These are phyloP conservation scores for Prosopis cineraria DNA, from an alignment of 306 rosid species.

Conservation along the genomic window DNA sequence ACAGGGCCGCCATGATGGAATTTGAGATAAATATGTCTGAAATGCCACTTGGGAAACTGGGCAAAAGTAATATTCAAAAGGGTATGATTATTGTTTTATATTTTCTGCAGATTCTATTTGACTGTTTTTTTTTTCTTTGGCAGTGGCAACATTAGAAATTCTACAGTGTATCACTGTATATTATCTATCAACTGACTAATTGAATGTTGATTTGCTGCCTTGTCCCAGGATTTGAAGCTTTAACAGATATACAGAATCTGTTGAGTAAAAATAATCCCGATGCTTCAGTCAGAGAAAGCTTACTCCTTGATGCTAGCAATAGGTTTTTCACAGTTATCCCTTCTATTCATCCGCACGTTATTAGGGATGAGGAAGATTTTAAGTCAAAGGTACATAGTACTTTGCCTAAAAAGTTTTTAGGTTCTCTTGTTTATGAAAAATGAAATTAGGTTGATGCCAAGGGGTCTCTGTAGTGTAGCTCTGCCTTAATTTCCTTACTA, in stretches of 20 bases:
- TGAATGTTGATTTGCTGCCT: slow-evolving; percentile 27
- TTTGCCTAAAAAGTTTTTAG: slow-evolving; percentile 10
- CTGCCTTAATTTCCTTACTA: slow-evolving; percentile 15
- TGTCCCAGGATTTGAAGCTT: slow-evolving; percentile 88
- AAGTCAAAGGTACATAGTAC: slow-evolving; percentile 71
- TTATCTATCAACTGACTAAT: background rate
- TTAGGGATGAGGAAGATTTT: slow-evolving; percentile 83
- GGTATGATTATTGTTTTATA: slow-evolving; percentile 48
- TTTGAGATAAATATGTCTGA: slow-evolving; percentile 96
- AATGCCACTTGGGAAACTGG: slow-evolving; percentile 98
- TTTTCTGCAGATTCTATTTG: slow-evolving; percentile 16
- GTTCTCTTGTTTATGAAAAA: slow-evolving; percentile 25
- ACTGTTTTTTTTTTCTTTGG: slow-evolving; percentile 20
- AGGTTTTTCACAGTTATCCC: slow-evolving; percentile 95
- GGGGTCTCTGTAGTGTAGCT: slow-evolving; percentile 1
- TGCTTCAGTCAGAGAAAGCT: slow-evolving; percentile 72
- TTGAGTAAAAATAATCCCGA: slow-evolving; percentile 44
- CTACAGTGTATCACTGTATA: background rate
- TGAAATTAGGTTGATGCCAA: slow-evolving; percentile 19
- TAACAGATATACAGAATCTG: slow-evolving; percentile 90
- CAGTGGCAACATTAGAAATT: slow-evolving; percentile 1
- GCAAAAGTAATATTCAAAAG: slow-evolving; percentile 85
- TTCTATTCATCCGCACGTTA: slow-evolving; percentile 87
- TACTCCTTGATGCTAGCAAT: slow-evolving; percentile 96
- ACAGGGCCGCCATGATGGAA: slow-evolving; percentile 99